Evolutionary conservation across 2,329 filamentous ascomycete genomes (phyloP), one percentile per base, ranked within the genome.

Genomic region (Botrytis cinerea): DNA sequence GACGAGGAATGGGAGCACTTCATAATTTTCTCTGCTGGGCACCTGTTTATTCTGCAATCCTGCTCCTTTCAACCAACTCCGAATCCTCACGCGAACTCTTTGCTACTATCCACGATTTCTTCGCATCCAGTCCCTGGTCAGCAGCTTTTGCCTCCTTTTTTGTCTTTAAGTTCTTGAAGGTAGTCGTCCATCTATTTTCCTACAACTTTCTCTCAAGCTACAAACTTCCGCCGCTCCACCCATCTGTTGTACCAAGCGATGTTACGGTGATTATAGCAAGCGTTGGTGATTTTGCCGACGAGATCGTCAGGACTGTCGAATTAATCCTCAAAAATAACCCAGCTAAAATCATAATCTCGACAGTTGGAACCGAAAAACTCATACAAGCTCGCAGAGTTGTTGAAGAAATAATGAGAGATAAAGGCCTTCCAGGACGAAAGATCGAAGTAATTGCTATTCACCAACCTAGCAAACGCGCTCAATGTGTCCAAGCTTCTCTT

Each of bases 211-310:
- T 71, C 14, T 59, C 63, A 20, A 28, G 38, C 20, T 68, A 73
- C 35, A 57, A 40, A 46, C 18, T 46, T 18, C 43, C 57, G 25
- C 28, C 63, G 16, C 12, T 32, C 14, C 10, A 72, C 48, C 75
- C 77, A 1, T 71, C 73, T 3, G 20, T 76, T 22, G 46, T 40
- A 2, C 51, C 73, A 10, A 54, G 35, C 43, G 75, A 79, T 74
- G 76, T 79, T 28, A 79, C 77, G 18, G 78, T 78, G 25, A 75
- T 79, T 20, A 72, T 79, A 46, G 72, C 77, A 40, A 71, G n/a
- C 22, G 64, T 79, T 22, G 73, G 78, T 20, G n/a, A 69, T 14
- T 74, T 77, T 54, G 73, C 63, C 5, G n/a, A 59, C 1, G 75
- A 75, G n/a, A 75, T 76, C n/a, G 28, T 40, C 2, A 32, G 70